A percentile compares a stretch with the other conserved stretches of the same genome.
Evolutionary conservation across 2,329 filamentous ascomycete genomes (phyloP).

Genomic region (Talaromyces rugulosus): DNA sequence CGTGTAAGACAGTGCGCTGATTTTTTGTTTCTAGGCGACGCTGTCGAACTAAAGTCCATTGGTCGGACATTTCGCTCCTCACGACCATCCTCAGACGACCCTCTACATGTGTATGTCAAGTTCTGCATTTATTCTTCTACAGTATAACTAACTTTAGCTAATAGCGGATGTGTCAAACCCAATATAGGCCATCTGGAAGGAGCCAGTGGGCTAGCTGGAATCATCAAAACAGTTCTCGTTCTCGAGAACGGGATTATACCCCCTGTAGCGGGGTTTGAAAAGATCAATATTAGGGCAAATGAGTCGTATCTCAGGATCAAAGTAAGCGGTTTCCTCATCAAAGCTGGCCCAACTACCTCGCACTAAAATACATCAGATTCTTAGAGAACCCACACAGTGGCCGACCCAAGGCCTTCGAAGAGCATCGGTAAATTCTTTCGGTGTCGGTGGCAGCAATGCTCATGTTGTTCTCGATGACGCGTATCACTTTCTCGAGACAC

Average conservation of each 20-base stretch:
- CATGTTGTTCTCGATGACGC: neutral
- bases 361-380: neutral
- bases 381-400: neutral
- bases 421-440: neutral
- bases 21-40: constrained; percentile 13
- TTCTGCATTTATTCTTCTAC: neutral
- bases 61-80: constrained; percentile 7
- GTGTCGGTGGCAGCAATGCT: neutral
- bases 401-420: neutral
- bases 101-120: neutral
- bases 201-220: constrained; percentile 21
- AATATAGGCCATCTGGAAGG: constrained; percentile 29
- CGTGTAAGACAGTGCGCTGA: neutral
- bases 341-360: too few relatives aligned
- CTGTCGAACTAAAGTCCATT: constrained; percentile 19
- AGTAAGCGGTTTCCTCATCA: constrained; percentile 17
- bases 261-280: constrained; percentile 13
- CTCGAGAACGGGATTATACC: constrained; percentile 25
- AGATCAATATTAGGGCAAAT: constrained; percentile 22
- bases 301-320: constrained; percentile 17
- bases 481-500: neutral
- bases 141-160: neutral
- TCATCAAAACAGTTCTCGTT: constrained; percentile 25
- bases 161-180: constrained; percentile 24
- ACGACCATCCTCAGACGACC: neutral